A percentile compares a stretch with the other conserved stretches of the same genome.
Conservation (phyloP, 1,284 basidiomycete genomes). For the Mycosarcoma mackinlayi region DNA sequence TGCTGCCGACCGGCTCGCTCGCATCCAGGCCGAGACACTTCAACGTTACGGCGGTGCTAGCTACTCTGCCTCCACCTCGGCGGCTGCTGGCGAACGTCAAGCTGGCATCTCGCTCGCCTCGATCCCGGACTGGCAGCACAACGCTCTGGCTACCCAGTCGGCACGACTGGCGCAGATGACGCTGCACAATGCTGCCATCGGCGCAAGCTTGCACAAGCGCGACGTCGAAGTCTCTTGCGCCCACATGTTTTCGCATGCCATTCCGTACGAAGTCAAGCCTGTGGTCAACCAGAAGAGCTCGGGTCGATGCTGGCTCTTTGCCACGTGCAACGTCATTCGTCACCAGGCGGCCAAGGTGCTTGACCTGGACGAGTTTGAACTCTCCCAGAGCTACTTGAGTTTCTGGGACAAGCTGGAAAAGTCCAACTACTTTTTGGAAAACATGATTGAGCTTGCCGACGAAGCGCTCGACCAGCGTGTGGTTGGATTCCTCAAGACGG, state of each 20-base stretch:
- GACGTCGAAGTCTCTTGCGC: constrained; percentile 75
- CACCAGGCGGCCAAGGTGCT: constrained; percentile 86
- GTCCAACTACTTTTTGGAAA: constrained; percentile 91
- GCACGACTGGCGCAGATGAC: constrained; percentile 82
- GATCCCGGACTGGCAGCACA: constrained; percentile 43
- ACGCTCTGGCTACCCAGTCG: constrained; percentile 71
- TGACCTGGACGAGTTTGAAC: constrained; percentile 85
- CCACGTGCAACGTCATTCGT: constrained; percentile 78
- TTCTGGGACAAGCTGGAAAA: constrained; percentile 81
- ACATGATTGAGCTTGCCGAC: constrained; percentile 83
- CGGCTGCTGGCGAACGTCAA: constrained; percentile 2
- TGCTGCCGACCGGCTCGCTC: constrained; percentile 48
- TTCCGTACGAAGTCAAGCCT: constrained; percentile 79
- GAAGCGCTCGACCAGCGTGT: constrained; percentile 84
- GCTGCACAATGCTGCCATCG: constrained; percentile 79
- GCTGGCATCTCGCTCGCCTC: constrained; percentile 37
- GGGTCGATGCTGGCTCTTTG: constrained; percentile 54
- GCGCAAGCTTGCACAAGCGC: constrained; percentile 76
- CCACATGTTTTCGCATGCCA: constrained; percentile 84
- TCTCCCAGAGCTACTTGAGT: constrained; percentile 77
- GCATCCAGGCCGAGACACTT: constrained; percentile 52
- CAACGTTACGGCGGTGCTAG: constrained; percentile 6
- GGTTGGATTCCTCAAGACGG: constrained; percentile 78
- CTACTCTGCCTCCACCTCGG: background rate
- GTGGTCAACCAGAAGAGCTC: constrained; percentile 84